These are phyloP conservation scores for Beauveria pseudobassiana DNA, from an alignment of 2,329 filamentous ascomycete species.

Conservation along the genomic window DNA sequence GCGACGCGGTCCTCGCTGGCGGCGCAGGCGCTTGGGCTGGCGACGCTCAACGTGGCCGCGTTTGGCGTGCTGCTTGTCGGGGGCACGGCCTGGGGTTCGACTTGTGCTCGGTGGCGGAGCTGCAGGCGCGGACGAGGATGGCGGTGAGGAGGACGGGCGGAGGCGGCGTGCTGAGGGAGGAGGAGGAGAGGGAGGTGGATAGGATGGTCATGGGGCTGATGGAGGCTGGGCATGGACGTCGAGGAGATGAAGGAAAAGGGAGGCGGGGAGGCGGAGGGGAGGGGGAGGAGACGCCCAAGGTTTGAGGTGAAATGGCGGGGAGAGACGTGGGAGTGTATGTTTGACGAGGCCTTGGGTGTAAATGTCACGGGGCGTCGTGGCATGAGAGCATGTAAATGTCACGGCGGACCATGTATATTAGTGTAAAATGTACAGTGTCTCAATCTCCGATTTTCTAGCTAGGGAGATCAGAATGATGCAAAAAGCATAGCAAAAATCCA, in stretches of 20 bases:
- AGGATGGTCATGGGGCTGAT: constrained; percentile 55
- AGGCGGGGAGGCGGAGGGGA: constrained; percentile 9
- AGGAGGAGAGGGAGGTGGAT: constrained; percentile 54
- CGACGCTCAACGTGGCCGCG: constrained; percentile 76
- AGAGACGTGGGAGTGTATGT: not conserved
- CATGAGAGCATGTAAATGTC: not conserved
- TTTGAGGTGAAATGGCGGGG: not conserved
- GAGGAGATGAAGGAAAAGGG: constrained; percentile 13
- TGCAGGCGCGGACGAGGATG: constrained; percentile 44
- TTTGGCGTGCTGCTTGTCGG: constrained; percentile 69
- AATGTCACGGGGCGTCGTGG: too few species aligned
- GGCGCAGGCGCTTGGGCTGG: constrained; percentile 73
- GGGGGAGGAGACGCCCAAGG: not conserved
- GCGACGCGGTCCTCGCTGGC: constrained; percentile 53
- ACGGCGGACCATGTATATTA: constrained; percentile 4
- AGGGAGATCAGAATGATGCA: not conserved
- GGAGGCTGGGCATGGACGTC: constrained; percentile 33
- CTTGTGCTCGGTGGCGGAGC: constrained; percentile 60
- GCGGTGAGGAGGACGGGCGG: constrained; percentile 27
- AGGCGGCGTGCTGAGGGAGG: constrained; percentile 22
- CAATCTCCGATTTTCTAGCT: not conserved
- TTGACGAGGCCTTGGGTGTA: too few species aligned
- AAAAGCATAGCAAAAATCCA: not conserved
- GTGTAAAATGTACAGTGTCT: constrained; percentile 4
- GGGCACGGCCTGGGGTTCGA: constrained; percentile 71